Conservation (phyloP, 2,329 filamentous ascomycete species). For the Sphaerulina vaccinii region DNA sequence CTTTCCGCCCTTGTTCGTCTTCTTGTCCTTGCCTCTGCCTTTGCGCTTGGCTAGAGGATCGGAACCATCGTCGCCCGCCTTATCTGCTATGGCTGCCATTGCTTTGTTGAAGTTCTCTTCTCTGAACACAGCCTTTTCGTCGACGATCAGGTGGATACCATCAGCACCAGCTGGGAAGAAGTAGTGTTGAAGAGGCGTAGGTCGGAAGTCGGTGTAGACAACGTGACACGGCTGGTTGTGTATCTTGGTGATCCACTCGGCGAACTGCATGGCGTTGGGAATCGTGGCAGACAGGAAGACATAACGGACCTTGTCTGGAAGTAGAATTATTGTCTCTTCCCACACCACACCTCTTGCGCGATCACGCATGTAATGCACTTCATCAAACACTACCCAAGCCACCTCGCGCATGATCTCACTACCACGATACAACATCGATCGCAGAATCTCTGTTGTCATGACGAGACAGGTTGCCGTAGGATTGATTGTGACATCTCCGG, state of each 20-base stretch:
- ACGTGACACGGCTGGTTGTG: conserved; percentile 98
- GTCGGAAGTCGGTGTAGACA: conserved; percentile 97
- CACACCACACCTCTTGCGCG: conserved; percentile 92
- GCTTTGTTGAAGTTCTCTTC: conserved; percentile 97
- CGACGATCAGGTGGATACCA: conserved; percentile 90
- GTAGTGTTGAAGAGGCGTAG: conserved; percentile 94
- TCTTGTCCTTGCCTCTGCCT: conserved; percentile 89
- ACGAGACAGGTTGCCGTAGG: conserved; percentile 96
- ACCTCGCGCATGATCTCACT: conserved; percentile 99
- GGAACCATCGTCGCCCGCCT: conserved; percentile 78
- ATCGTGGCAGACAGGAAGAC: conserved; percentile 98
- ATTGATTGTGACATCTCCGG: conserved; percentile 98
- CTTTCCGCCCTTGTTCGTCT: conserved; percentile 80
- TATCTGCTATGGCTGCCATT: conserved; percentile 85
- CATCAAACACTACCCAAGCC: conserved; percentile 96
- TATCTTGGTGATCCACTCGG: conserved; percentile 98
- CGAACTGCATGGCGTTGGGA: conserved; percentile 98
- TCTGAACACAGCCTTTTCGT: conserved; percentile 93
- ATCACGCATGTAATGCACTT: conserved; percentile 98
- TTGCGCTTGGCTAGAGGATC: conserved; percentile 78
- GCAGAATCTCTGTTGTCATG: conserved; percentile 99
- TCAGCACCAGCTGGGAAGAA: conserved; percentile 92
- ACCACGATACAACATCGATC: conserved; percentile 96
- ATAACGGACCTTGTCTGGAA: conserved; percentile 97
- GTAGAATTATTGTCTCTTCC: conserved; percentile 97